These are phyloP conservation scores for Verbena officinalis DNA, from an alignment of 257 asterid species.

Conservation along the genomic window DNA sequence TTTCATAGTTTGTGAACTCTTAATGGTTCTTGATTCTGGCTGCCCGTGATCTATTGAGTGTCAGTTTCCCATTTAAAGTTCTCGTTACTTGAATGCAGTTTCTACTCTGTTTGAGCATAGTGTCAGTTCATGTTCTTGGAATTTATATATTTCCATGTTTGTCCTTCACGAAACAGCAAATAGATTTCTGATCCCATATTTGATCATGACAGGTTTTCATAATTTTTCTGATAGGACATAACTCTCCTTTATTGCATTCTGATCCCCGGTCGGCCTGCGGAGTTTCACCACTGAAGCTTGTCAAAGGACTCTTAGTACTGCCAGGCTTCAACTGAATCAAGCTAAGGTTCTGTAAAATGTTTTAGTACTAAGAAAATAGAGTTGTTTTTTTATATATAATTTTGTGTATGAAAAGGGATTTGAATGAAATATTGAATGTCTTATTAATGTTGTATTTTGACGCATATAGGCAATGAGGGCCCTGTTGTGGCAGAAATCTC, in stretches of 20 bases:
- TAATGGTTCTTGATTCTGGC: not conserved
- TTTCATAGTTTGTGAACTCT: not conserved
- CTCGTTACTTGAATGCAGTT: conserved; percentile 1
- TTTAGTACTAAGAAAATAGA: not conserved
- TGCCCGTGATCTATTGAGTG: not conserved
- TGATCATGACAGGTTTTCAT: conserved; percentile 14
- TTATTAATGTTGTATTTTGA: not conserved
- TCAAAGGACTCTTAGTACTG: not conserved
- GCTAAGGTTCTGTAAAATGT: not conserved
- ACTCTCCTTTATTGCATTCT: conserved; percentile 20
- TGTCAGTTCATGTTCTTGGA: not conserved
- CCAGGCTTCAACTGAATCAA: not conserved
- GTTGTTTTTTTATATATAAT: too few relatives aligned
- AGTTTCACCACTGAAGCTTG: not conserved
- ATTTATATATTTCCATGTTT: not conserved
- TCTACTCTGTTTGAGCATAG: conserved; percentile 3
- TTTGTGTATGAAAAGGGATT: too few relatives aligned
- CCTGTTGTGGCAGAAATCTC: conserved; percentile 18
- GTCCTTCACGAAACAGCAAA: conserved; percentile 26
- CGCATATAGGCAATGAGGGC: conserved; percentile 4
- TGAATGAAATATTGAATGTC: too few relatives aligned
- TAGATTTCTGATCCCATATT: conserved; percentile 19
- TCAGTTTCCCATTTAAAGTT: not conserved
- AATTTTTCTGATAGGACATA: not conserved
- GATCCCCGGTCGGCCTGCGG: not conserved